Percentiles rank a stretch among this genome's conserved stretches.
Evolutionary conservation across 2,329 filamentous ascomycete species (phyloP).

Genomic region (Pseudocercospora eumusae): DNA sequence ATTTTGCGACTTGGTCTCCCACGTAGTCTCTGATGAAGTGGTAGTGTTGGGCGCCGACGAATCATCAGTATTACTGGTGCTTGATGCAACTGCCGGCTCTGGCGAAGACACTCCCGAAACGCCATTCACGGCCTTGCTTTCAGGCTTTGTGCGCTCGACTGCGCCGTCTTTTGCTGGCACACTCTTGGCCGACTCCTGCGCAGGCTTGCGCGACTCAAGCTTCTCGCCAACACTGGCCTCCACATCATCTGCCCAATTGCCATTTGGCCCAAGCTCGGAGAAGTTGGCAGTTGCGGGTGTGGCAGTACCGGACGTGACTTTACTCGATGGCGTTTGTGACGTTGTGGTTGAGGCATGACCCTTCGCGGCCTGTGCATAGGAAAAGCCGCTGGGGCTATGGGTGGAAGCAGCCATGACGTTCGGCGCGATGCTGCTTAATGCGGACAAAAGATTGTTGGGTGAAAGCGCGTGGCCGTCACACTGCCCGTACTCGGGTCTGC

Average conservation of each 20-base stretch:
- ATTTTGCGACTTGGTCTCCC: constrained; percentile 66
- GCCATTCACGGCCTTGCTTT: constrained; percentile 32
- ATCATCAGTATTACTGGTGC: constrained; percentile 61
- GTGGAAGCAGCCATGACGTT: constrained; percentile 33
- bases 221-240: constrained; percentile 45
- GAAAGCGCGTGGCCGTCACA: constrained; percentile 23
- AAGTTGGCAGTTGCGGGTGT: constrained; percentile 46
- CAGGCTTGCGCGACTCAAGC: constrained; percentile 39
- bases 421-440: constrained; percentile 17
- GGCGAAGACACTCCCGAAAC: constrained; percentile 51
- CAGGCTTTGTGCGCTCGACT: constrained; percentile 37
- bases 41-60: constrained; percentile 60
- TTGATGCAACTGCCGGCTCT: constrained; percentile 53
- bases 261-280: constrained; percentile 40
- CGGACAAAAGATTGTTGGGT: constrained; percentile 11
- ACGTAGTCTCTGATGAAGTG: constrained; percentile 63
- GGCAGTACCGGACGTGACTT: constrained; percentile 47
- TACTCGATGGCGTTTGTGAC: constrained; percentile 49
- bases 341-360: constrained; percentile 61
- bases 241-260: constrained; percentile 52
- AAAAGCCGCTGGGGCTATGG: constrained; percentile 59
- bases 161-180: constrained; percentile 36
- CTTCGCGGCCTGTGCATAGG: constrained; percentile 94
- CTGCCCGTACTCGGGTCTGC: constrained; percentile 30
- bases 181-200: constrained; percentile 30